A percentile compares a stretch with the other conserved stretches of the same genome.
Conservation (phyloP, 2,329 filamentous ascomycete species). For the Microcera coccophila region DNA sequence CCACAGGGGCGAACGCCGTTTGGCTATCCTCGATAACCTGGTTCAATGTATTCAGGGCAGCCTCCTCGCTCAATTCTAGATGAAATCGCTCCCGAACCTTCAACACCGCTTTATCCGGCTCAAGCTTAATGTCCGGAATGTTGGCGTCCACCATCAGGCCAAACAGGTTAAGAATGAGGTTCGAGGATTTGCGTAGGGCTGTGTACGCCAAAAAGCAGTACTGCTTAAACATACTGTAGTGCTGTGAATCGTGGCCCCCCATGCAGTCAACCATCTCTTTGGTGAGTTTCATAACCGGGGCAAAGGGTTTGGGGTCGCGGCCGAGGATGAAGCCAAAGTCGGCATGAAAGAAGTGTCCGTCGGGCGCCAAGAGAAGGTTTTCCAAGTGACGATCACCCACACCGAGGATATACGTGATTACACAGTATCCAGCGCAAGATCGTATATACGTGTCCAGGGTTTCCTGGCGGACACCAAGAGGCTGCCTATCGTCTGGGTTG, state of each 20-base stretch:
- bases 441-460: conserved; percentile 93
- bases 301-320: conserved; percentile 94
- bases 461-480: conserved; percentile 84
- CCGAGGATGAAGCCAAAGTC: conserved; percentile 98
- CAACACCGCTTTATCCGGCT: conserved; percentile 87
- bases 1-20: conserved; percentile 83
- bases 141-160: conserved; percentile 97
- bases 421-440: conserved; percentile 95
- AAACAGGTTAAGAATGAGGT: conserved; percentile 91
- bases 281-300: conserved; percentile 92
- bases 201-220: conserved; percentile 96
- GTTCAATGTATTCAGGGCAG: conserved; percentile 84
- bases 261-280: conserved; percentile 99
- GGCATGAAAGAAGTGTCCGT: conserved; percentile 95
- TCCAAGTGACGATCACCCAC: conserved; percentile 95
- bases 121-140: conserved; percentile 88
- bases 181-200: conserved; percentile 82
- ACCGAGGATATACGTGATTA: conserved; percentile 95
- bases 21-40: conserved; percentile 86
- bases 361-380: conserved; percentile 85
- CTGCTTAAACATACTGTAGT: conserved; percentile 87
- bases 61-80: conserved; percentile 85
- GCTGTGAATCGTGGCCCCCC: conserved; percentile 76
- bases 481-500: conserved; percentile 79
- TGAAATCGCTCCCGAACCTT: conserved; percentile 96